Conservation (phyloP, 768 basidiomycete genomes). For the Mycena crocata region DNA sequence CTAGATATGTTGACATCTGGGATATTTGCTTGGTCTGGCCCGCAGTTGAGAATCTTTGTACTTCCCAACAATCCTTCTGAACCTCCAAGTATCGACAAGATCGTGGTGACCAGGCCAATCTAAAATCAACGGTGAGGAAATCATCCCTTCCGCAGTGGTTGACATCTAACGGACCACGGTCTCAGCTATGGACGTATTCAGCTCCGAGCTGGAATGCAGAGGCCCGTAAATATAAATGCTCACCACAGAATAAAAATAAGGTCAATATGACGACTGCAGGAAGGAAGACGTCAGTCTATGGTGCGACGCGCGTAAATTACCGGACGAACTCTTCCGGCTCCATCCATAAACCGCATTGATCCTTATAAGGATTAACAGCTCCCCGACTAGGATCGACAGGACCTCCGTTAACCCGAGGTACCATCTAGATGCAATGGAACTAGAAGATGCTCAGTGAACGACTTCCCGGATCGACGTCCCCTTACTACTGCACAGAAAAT, state of each 20-base stretch:
- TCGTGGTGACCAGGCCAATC: slow-evolving; percentile 15
- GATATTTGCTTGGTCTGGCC: neutral
- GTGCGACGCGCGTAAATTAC: no score
- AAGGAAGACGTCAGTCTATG: neutral
- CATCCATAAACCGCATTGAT: slow-evolving; percentile 27
- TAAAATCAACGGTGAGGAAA: neutral
- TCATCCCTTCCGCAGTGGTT: no score
- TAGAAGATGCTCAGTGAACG: neutral
- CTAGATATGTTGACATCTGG: slow-evolving; percentile 22
- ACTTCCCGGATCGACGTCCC: no score
- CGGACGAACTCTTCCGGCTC: slow-evolving; percentile 8
- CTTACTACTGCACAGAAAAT: slow-evolving; percentile 6
- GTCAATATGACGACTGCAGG: neutral
- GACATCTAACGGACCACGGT: slow-evolving; percentile 3
- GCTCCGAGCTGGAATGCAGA: neutral
- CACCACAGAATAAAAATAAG: slow-evolving; percentile 13
- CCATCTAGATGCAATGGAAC: slow-evolving; percentile 11
- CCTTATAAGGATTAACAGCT: slow-evolving; percentile 12
- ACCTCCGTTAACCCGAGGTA: slow-evolving; percentile 19
- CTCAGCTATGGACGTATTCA: neutral
- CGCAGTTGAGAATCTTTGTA: slow-evolving; percentile 6
- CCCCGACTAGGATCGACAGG: slow-evolving; percentile 13
- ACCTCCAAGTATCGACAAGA: slow-evolving; percentile 9
- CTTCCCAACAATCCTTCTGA: neutral
- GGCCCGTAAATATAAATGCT: neutral